Evolutionary conservation across 805 yeast species (phyloP), one percentile per base, ranked within the genome.

Genomic region (Starmerella apis): DNA sequence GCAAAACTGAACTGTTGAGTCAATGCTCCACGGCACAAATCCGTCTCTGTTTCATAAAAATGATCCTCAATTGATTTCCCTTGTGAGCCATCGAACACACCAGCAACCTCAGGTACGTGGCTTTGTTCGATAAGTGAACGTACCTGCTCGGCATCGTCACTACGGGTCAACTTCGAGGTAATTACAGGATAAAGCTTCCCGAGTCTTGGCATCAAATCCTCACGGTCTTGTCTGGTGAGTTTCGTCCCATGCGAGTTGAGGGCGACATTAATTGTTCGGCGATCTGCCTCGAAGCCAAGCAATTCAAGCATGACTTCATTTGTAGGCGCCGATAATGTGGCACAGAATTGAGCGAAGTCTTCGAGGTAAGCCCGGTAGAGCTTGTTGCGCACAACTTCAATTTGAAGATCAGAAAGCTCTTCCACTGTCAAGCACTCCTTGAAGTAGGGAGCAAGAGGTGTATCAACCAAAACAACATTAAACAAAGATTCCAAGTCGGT

Each of bases 401-500:
- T 90, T 70, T 94, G 92, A 64, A 90, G 73, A 66, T 92, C 99
- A 62, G 88, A 96, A 65, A 92, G 75, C 67, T 87, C 95, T 58
- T 85, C 87, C 10, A 50, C 53, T 13, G 84, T 74, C 52, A 92
- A 73, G 65, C 95, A 86, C 63, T 83, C 86, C 64, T 86, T 82
- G 73, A 92, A 92, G 69, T 88, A 92, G 36, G 96, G 95, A 1
- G 98, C 97, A 64, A 92, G 76, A 4, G 99, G 99, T 6, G 98
- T 92, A 68, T 92, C 99, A 49, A 92, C 82, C 52, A 92, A 72
- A 13, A 92, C 98, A 1, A 94, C 84, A 61, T 83, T 83, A 70
- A 90, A 92, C 60, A 92, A 74, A n/a, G 92, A 79, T 61, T 87
- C 95, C 50, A 90, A 79, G 67, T 90, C 97, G 2, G 96, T 86